Percentiles rank a stretch among this genome's conserved stretches.
Conservation (phyloP, 2,329 filamentous ascomycete genomes). For the Fonsecaea multimorphosa region DNA sequence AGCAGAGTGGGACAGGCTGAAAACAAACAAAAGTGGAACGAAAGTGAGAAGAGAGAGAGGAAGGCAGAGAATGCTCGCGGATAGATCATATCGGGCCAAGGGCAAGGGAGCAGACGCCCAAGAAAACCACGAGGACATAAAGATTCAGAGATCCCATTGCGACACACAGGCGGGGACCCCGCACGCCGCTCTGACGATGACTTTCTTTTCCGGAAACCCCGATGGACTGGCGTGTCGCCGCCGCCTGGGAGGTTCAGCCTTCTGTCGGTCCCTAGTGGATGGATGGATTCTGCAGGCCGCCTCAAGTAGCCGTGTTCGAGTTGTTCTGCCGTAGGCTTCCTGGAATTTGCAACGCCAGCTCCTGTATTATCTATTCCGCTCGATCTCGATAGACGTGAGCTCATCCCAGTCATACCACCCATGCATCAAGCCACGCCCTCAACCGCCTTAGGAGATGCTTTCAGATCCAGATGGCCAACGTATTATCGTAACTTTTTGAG, state of each 20-base stretch:
- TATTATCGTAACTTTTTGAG: neutral
- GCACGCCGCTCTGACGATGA: no score
- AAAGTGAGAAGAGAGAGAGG: neutral
- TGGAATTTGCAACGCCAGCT: neutral
- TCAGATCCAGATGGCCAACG: neutral
- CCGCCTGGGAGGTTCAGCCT: neutral
- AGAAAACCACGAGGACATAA: no score
- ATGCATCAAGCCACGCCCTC: neutral
- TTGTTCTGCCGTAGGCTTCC: neutral
- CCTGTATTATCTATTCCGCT: neutral
- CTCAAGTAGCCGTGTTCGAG: neutral
- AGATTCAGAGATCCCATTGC: no score
- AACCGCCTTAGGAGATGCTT: neutral
- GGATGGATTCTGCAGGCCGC: neutral
- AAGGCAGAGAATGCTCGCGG: neutral
- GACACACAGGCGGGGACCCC: no score
- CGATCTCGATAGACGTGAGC: neutral
- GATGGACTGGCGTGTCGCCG: no score
- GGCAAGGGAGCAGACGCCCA: no score
- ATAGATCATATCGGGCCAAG: no score
- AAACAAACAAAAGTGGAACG: no score
- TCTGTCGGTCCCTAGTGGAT: neutral
- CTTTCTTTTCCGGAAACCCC: no score
- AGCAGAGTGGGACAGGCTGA: conserved; percentile 34
- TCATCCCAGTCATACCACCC: neutral